These are phyloP conservation scores for Beta lomatogona DNA, from an alignment of 179 eudicot species.

Conservation along the genomic window DNA sequence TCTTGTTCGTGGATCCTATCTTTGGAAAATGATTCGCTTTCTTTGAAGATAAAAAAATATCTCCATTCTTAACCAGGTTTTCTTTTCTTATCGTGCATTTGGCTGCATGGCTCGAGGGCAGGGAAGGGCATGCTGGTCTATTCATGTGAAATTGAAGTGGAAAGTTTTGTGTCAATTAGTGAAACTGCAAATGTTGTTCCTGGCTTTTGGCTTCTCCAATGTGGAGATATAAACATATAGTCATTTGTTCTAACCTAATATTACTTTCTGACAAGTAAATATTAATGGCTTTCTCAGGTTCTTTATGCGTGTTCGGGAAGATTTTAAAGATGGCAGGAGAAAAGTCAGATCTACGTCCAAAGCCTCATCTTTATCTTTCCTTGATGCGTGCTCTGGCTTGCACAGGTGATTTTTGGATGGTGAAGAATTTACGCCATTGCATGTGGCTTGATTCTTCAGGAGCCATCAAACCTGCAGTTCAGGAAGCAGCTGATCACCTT, in stretches of 20 bases:
- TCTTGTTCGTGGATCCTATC: not conserved
- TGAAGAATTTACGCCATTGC: constrained; percentile 50
- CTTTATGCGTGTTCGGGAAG: constrained; percentile 64
- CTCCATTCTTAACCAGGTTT: not conserved
- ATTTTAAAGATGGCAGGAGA: constrained; percentile 48
- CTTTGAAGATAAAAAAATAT: not conserved
- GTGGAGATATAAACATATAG: not conserved
- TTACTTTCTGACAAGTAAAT: not conserved
- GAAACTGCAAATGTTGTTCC: not conserved
- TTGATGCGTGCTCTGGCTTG: constrained; percentile 70
- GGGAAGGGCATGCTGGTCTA: not conserved
- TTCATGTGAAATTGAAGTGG: not conserved
- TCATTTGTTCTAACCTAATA: not conserved
- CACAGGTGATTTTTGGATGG: constrained; percentile 56
- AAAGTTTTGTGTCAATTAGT: not conserved
- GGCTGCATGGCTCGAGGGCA: not conserved
- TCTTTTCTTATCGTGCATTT: not conserved
- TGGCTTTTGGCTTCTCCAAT: constrained; percentile 2
- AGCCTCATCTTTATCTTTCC: constrained; percentile 73
- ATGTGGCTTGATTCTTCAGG: constrained; percentile 74
- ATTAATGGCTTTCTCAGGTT: constrained; percentile 37
- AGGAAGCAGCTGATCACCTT: constrained; percentile 68
- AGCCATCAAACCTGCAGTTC: constrained; percentile 42
- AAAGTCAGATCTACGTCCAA: constrained; percentile 53
- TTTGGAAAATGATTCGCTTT: not conserved